Evolutionary conservation across 768 basidiomycete species (phyloP).

Genomic region (Panaeolus cyanescens): DNA sequence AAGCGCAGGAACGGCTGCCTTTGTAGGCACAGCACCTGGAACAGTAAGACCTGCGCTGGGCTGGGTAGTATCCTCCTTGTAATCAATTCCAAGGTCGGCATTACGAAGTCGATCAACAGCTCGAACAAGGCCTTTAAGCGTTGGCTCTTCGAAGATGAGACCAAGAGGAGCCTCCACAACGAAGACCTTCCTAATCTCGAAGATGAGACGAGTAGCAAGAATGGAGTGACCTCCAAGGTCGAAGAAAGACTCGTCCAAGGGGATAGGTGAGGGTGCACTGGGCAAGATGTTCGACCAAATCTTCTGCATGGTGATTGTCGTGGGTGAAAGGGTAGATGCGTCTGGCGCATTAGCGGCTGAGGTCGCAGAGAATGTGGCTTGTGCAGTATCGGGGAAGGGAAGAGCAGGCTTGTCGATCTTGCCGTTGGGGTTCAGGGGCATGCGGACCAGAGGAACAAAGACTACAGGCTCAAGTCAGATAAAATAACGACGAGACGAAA

Average conservation of each 20-base stretch:
- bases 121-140: conserved; percentile 72
- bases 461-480: conserved; percentile 47
- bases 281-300: conserved; percentile 88
- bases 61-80: conserved; percentile 21
- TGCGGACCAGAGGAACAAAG: conserved; percentile 90
- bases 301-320: conserved; percentile 78
- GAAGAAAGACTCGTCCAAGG: conserved; percentile 94
- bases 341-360: conserved; percentile 21
- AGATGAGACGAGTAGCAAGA: conserved; percentile 94
- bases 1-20: conserved; percentile 35
- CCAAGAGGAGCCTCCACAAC: conserved; percentile 90
- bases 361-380: conserved; percentile 50
- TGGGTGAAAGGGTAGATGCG: conserved; percentile 56
- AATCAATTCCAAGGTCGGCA: conserved; percentile 76
- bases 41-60: background rate
- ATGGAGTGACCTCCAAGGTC: conserved; percentile 99
- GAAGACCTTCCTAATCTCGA: conserved; percentile 93
- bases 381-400: conserved; percentile 96
- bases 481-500: conserved; percentile 4
- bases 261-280: conserved; percentile 73
- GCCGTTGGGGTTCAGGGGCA: conserved; percentile 98
- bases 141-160: conserved; percentile 89
- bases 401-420: conserved; percentile 98
- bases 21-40: conserved; percentile 15
- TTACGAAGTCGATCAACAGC: conserved; percentile 77